Percentiles rank a stretch among this genome's conserved stretches.
phyloP scores from a whole-genome alignment of 148 eudicot genomes.

The Tetragonia tetragonoides region DNA sequence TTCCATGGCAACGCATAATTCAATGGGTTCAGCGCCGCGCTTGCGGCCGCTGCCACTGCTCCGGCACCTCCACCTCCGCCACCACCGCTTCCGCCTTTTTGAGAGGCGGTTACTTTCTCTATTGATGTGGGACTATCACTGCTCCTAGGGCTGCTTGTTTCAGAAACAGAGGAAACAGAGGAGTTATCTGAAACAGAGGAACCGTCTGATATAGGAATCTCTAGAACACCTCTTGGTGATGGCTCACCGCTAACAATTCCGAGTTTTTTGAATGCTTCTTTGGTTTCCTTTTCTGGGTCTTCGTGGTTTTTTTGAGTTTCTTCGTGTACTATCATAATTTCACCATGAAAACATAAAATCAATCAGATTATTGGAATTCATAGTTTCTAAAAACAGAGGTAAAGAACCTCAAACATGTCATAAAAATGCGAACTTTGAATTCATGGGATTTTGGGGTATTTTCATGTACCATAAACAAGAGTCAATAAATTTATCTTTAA shows the following conservation, averaged over 20 bases:
- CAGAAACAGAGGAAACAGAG: slow-evolving; percentile 49
- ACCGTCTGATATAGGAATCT: slow-evolving; percentile 36
- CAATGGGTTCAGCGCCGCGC: neutral
- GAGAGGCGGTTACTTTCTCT: slow-evolving; percentile 25
- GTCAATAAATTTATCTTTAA: too few relatives aligned
- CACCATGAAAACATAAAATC: neutral
- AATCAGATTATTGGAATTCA: neutral
- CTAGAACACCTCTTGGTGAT: slow-evolving; percentile 83
- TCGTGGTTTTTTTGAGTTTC: slow-evolving; percentile 28
- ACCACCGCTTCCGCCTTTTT: neutral
- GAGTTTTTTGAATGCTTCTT: slow-evolving; percentile 7
- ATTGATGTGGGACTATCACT: slow-evolving; percentile 27
- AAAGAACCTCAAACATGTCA: too few relatives aligned
- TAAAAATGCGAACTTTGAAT: too few relatives aligned
- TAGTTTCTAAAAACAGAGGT: slow-evolving; percentile 13
- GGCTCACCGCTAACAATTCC: slow-evolving; percentile 25
- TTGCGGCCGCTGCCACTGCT: neutral
- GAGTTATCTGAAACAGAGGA: slow-evolving; percentile 26
- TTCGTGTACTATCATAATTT: neutral
- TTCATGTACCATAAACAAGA: too few relatives aligned
- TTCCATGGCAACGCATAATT: slow-evolving; percentile 42
- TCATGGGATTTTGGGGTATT: too few relatives aligned
- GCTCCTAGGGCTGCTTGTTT: slow-evolving; percentile 28
- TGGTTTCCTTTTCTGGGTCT: slow-evolving; percentile 24
- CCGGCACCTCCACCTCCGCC: neutral